phyloP scores from a whole-genome alignment of 2,329 filamentous ascomycete species.

The Neonectria magnoliae region DNA sequence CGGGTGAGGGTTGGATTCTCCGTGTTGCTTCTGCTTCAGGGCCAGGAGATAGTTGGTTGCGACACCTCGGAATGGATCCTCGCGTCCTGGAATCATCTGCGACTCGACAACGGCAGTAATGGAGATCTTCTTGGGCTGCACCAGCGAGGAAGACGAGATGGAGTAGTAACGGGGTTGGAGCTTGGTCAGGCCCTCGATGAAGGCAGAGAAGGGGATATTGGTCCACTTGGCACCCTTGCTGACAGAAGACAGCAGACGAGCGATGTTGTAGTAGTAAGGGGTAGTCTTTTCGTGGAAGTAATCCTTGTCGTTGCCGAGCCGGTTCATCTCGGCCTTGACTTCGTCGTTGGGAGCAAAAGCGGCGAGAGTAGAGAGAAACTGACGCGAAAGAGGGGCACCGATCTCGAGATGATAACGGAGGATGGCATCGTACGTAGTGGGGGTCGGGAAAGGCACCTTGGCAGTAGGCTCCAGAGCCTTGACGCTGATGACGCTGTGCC shows the following conservation, averaged over 20 bases:
- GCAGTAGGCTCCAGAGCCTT: conserved; percentile 94
- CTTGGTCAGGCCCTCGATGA: conserved; percentile 94
- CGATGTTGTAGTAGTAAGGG: conserved; percentile 87
- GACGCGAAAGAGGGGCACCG: conserved; percentile 92
- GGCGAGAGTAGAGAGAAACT: conserved; percentile 88
- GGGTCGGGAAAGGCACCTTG: conserved; percentile 96
- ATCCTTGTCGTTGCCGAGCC: conserved; percentile 91
- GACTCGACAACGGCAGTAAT: conserved; percentile 96
- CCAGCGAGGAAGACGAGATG: conserved; percentile 94
- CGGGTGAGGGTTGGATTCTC: conserved; percentile 81
- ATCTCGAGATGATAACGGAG: conserved; percentile 97
- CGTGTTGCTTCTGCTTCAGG: conserved; percentile 96
- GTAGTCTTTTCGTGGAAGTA: conserved; percentile 91
- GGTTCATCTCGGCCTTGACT: conserved; percentile 86
- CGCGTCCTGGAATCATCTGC: conserved; percentile 78
- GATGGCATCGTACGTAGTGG: conserved; percentile 94
- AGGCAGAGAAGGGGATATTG: conserved; percentile 89
- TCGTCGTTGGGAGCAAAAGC: conserved; percentile 89
- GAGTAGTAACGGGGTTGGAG: conserved; percentile 99
- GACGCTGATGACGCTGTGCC: conserved; percentile 83
- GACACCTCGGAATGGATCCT: conserved; percentile 87
- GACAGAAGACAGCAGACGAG: conserved; percentile 80
- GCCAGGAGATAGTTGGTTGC: conserved; percentile 97
- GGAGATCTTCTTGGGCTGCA: conserved; percentile 94
- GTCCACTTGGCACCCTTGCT: conserved; percentile 81